Percentiles rank a stretch among this genome's conserved stretches.
Conservation (phyloP, 768 basidiomycete species). For the Cubamyces sp. region DNA sequence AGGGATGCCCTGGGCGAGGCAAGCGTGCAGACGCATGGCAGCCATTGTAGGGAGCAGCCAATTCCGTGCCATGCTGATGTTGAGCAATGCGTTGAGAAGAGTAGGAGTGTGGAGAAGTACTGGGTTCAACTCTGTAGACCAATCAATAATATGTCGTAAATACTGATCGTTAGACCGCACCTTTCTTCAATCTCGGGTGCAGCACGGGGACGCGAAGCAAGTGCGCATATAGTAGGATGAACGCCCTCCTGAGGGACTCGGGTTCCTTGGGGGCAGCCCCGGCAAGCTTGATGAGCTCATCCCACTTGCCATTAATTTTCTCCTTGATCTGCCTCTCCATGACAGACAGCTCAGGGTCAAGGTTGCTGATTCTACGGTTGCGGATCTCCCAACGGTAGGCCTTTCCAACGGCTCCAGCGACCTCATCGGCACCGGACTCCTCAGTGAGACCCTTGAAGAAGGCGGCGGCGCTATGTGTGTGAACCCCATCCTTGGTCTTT, state of each 20-base stretch:
- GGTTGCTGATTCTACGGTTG: conserved; percentile 31
- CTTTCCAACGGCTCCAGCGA: conserved; percentile 71
- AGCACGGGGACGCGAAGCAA: conserved; percentile 67
- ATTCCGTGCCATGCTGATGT: conserved; percentile 81
- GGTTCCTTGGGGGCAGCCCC: conserved; percentile 37
- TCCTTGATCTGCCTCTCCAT: conserved; percentile 56
- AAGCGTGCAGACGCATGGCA: conserved; percentile 82
- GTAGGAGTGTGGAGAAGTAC: conserved; percentile 74
- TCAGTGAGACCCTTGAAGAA: conserved; percentile 92
- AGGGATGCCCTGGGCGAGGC: conserved; percentile 81
- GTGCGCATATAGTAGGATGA: conserved; percentile 84
- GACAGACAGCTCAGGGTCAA: conserved; percentile 43
- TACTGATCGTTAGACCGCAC: conserved; percentile 46
- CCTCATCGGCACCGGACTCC: conserved; percentile 70
- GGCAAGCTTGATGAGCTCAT: conserved; percentile 48
- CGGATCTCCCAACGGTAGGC: conserved; percentile 64
- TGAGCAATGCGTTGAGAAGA: conserved; percentile 79
- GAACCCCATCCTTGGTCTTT: conserved; percentile 90
- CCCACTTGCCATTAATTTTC: conserved; percentile 58
- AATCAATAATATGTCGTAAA: conserved; percentile 2
- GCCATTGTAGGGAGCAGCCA: conserved; percentile 84
- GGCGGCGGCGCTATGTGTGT: conserved; percentile 76
- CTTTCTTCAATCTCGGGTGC: conserved; percentile 58
- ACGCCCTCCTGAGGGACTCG: conserved; percentile 53
- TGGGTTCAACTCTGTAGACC: conserved; percentile 62